Percentiles rank a stretch among this genome's conserved stretches.
These are phyloP conservation scores for Syzygium malaccense DNA, from an alignment of 441 rosid species.

Conservation along the genomic window DNA sequence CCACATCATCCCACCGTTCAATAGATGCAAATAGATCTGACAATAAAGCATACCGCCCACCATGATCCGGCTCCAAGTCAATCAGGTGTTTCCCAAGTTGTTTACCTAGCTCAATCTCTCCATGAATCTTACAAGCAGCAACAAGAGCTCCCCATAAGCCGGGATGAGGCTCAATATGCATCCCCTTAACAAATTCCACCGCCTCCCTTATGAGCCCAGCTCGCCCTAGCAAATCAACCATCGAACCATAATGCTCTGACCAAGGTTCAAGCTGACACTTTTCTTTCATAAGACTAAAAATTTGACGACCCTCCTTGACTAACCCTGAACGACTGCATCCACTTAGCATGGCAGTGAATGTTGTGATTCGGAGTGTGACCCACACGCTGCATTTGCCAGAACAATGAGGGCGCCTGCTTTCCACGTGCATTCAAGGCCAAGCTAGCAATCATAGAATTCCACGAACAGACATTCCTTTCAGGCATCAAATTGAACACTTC, in stretches of 20 bases:
- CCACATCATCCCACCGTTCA: conserved; percentile 27
- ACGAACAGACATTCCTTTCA: conserved; percentile 22
- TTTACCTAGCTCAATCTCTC: conserved; percentile 13
- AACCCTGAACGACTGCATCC: conserved; percentile 20
- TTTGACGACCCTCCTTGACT: conserved; percentile 12
- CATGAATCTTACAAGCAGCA: conserved; percentile 20
- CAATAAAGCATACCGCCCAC: conserved; percentile 26
- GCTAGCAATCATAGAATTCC: conserved; percentile 25
- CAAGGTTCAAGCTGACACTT: conserved; percentile 14
- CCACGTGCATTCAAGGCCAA: conserved; percentile 21
- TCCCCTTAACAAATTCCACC: conserved; percentile 9
- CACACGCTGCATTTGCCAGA: conserved; percentile 14
- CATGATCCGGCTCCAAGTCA: conserved; percentile 22
- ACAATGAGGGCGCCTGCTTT: conserved; percentile 11
- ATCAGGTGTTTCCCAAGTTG: conserved; percentile 16
- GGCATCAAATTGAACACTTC: conserved; percentile 18
- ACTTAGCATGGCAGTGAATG: conserved; percentile 19
- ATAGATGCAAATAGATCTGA: conserved; percentile 21
- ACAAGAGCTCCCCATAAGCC: conserved; percentile 21
- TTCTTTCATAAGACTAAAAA: conserved; percentile 20
- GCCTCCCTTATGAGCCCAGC: conserved; percentile 22
- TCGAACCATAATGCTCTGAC: conserved; percentile 26
- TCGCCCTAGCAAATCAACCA: conserved; percentile 29
- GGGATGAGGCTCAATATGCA: conserved; percentile 25
- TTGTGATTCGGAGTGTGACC: conserved; percentile 20